Percentiles rank a stretch among this genome's conserved stretches.
Evolutionary conservation across 306 rosid genomes (phyloP).

Genomic region (Datisca glomerata): DNA sequence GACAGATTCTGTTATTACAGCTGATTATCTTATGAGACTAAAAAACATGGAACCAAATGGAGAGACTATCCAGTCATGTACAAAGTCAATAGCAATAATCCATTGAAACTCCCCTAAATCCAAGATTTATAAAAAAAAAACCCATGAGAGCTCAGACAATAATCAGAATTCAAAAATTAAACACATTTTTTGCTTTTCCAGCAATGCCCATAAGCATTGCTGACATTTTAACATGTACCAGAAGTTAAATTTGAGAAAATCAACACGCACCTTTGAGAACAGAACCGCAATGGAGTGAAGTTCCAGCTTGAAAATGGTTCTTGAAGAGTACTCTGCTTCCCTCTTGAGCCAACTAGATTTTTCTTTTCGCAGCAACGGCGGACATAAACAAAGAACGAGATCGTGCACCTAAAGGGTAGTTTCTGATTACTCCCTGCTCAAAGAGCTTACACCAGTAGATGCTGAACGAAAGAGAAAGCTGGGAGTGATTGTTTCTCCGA

Average conservation of each 20-base stretch:
- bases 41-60: not conserved
- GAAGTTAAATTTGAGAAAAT: conserved; percentile 10
- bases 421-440: conserved; percentile 20
- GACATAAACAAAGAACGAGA: conserved; percentile 23
- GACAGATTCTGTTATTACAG: no score
- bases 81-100: conserved; percentile 17
- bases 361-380: conserved; percentile 4
- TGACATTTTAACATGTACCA: conserved; percentile 11
- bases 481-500: conserved; percentile 6
- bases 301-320: conserved; percentile 7
- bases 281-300: not conserved
- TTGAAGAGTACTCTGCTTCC: conserved; percentile 10
- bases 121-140: conserved; percentile 7
- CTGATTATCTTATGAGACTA: no score
- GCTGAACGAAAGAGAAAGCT: not conserved
- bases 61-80: not conserved
- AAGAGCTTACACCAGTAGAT: conserved; percentile 8
- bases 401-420: conserved; percentile 16
- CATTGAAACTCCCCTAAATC: no score
- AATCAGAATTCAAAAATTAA: conserved; percentile 6
- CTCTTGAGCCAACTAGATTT: not conserved
- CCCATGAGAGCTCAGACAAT: conserved; percentile 4
- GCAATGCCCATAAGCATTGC: conserved; percentile 12
- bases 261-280: not conserved
- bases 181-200: conserved; percentile 4